Base-by-base conservation (phyloP, 345 rosid genomes). In the Heritiera littoralis region DNA sequence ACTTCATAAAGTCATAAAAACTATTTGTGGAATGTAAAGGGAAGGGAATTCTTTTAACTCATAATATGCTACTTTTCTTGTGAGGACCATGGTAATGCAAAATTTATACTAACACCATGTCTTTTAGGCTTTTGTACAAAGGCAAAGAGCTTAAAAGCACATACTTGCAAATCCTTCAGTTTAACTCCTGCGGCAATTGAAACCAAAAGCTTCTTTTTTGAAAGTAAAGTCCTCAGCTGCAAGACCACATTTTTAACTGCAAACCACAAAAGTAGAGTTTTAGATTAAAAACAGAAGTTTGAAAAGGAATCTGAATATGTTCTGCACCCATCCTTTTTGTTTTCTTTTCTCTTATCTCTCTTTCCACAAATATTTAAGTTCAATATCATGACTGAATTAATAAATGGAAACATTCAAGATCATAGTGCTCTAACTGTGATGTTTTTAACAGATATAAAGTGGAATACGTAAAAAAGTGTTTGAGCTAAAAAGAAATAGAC, bases 181-280 rank as follows among this genome's bases (percentile, higher is more conserved):
- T 87, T 92, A 6, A 89, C 81, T 78, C 98, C 99, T 4, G 97
- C 99, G 77, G 92, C 98, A 83, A 94, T 88, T 4, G 98, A 96
- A 83, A 96, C 97, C 83, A 96, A 82, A 86, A 96, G 94, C 86
- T 94, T 88, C 64, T 85, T 79, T 87, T 87, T 83, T 6, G 95
- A 86, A 64, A 96, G 88, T 73, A 81, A 66, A 0, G 97, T 91
- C 77, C 75, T 91, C 84, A 92, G 79, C 68, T 91, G 86, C 72
- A 87, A 74, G 59, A 92, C 84, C 12, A 88, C 99, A 66, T 85
- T 88, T 87, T 91, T 90, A 77, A 89, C 94, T 92, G 86, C 78
- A 85, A 51, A 71, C 18, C 63, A 70, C 38, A 18, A 77, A 30
- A 67, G 48, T 3, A 66, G 15, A 54, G 49, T 38, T 55, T 72